Evolutionary conservation across 768 basidiomycete species (phyloP), one percentile per base, ranked within the genome.

Genomic region (Mycena epipterygia): DNA sequence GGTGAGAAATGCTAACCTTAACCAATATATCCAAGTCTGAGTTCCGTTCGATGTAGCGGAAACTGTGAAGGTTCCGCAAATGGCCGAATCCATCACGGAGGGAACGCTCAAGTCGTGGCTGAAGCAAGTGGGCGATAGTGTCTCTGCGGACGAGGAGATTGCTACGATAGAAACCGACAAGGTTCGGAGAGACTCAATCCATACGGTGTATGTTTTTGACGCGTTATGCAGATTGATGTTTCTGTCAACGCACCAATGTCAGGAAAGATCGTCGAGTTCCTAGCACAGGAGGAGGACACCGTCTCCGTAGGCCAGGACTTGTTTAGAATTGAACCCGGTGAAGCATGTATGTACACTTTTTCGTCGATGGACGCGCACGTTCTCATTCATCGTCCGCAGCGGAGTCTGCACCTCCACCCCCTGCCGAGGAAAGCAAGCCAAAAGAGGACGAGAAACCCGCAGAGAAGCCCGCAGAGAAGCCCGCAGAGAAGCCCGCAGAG

Each of bases 81-180:
- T 98, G 95, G 95, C 97, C 30, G 97, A 98, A 80, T 98, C 97
- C 70, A 98, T 99, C 82, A 95, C 95, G 41, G 97, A 99, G 81
- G 97, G 97, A 39, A 99, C 97, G 6, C 86, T 99, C 59, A 98
- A 96, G 84, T 87, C 93, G 30, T 99, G 96, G 95, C 86, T 89
- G 74, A 98, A 98, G 85, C 89, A 97, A 82, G 91, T 94, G 59
- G 97, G 97, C 17, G 97, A 99, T 79, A 88, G 85, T 67, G 96
- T 99, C 64, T 89, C 91, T 79, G 92, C 86, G 32, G 97, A 99
- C 79, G 97, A 99, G 83, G 97, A 99, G 84, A 88, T 99, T 48
- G 97, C 96, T 19, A 97, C 96, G 51, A 98, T 99, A 73, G 97
- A 99, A 85, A 99, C 97, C 11, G 97, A 99, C 87, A 98, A 99